Base-by-base conservation (phyloP, 352 stramenopile species). In the Globisporangium cederbergense region DNA sequence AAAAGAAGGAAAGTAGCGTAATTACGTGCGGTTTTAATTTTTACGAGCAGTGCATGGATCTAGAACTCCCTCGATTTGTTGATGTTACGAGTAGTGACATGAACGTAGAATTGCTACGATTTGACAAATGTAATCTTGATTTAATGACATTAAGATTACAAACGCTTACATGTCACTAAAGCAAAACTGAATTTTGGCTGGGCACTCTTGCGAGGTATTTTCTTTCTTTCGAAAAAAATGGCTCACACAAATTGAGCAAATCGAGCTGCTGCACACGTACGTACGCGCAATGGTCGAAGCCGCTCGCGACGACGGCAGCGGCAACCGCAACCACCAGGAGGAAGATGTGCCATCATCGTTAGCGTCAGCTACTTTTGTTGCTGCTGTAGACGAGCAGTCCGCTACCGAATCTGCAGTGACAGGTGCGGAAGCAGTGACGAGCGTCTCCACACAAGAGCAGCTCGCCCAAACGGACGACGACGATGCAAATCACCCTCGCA, bases 401-500 rank as follows among this genome's bases (percentile, higher is more conserved):
- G 28, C 30, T 18, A 7, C 8, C 18, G 49, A 16, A 55, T 9
- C 25, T 54, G 28, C 14, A 16, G 2, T 28, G 30, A 4, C 18
- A 28, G 9, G 2, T 7, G 18, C 18, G 22, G 20, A 47, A 13
- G 20, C 22, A 34, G 38, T 9, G 30, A 3, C 16, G 16, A n/a
- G n/a, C 7, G 34, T 4, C 7, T 47, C 22, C 22, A 3, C 13
- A 16, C 52, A 58, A 38, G 16, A 28, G 25, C 2, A 28, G 25
- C 2, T 20, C 14, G 0, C 16, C 20, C 51, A 22, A 32, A 46
- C 38, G 4, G n/a, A 60, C 20, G 36, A 55, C 42, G 58, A 68
- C 4, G 59, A 65, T 4, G 30, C 63, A 16, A 45, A 57, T n/a
- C 67, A 83, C 4, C 51, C 61, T 45, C 56, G 49, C 6, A n/a